Base-by-base conservation (phyloP, 225 moss, liverwort and hornwort species). In the Asterella californica region DNA sequence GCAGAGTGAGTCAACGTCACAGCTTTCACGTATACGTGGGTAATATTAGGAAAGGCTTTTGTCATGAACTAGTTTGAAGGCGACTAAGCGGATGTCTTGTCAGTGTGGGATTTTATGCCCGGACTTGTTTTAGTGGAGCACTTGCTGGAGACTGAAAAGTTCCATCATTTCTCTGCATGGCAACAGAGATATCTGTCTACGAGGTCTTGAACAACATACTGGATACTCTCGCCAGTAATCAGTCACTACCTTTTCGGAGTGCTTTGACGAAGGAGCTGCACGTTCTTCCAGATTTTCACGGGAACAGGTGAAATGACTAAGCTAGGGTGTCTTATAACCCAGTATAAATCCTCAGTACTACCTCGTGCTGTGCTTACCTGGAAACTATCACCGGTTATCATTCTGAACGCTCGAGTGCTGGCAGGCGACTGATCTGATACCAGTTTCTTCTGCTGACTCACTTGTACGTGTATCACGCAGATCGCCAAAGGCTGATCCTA, bases 271-370 rank as follows among this genome's bases (percentile, higher is more conserved):
- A 92, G 81, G 95, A 93, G 62, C 81, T 99, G 53, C 93, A 99
- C 54, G 83, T 99, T 37, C 89, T 87, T 74, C 99, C 99, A 65
- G 99, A 99, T 89, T 99, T 95, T 68, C 94, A 99, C 79, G 99
- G 99, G 59, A 99, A 99, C 84, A 94, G 97, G 97, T 99, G 72
- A 80, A 81, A 47, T 22, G 72, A 72, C 30, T 30, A 9, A 19
- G 50, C 74, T 53, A 53, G 53, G 74, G 27, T 30, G 5, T 32
- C 2, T 19, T 15, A 15, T 12, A 10, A 36, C 15, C 32, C 2
- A 12, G 33, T 9, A 32, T 0, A 25, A 59, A 15, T 59, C n/a
- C 61, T 52, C 2, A 68, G 5, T 42, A 22, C 46, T 48, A 24
- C 27, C 22, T 72, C 14, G 14, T 34, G 25, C 25, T 22, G 5